These are phyloP conservation scores for Aspergillus awamori DNA, from an alignment of 2,329 filamentous ascomycete genomes.

Conservation along the genomic window DNA sequence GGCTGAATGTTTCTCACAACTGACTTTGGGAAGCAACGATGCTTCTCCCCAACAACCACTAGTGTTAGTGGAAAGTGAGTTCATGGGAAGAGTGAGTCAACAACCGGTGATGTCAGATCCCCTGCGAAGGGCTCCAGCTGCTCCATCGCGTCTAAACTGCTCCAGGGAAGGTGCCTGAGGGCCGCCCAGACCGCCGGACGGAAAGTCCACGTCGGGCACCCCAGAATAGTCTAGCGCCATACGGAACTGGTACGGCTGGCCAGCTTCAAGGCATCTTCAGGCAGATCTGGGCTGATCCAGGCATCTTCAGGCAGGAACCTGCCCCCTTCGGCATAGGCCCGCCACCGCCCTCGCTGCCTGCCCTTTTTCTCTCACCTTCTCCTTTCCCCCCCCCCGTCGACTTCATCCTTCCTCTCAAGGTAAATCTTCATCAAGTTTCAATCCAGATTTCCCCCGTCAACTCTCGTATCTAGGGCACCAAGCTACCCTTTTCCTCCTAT, in stretches of 20 bases:
- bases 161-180: constrained; percentile 3
- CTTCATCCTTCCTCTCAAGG: constrained; percentile 29
- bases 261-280: constrained; percentile 8
- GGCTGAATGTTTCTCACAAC: too few species aligned
- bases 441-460: constrained; percentile 28
- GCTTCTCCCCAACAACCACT: neutral
- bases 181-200: constrained; percentile 11
- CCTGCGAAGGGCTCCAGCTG: neutral
- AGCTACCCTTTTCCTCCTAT: constrained; percentile 72
- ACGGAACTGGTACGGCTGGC: neutral
- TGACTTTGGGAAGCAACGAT: neutral
- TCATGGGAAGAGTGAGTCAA: neutral
- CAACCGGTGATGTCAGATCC: constrained; percentile 9
- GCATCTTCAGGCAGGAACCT: constrained; percentile 16
- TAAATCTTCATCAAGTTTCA: constrained; percentile 26
- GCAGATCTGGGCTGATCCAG: constrained; percentile 5
- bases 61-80: neutral
- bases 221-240: neutral
- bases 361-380: constrained; percentile 31
- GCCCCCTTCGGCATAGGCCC: constrained; percentile 14
- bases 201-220: constrained; percentile 12
- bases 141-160: constrained; percentile 5
- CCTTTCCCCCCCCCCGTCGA: constrained; percentile 21
- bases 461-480: constrained; percentile 74
- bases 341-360: constrained; percentile 19